These are phyloP conservation scores for Medicago ruthenica DNA, from an alignment of 306 rosid species.

Conservation along the genomic window DNA sequence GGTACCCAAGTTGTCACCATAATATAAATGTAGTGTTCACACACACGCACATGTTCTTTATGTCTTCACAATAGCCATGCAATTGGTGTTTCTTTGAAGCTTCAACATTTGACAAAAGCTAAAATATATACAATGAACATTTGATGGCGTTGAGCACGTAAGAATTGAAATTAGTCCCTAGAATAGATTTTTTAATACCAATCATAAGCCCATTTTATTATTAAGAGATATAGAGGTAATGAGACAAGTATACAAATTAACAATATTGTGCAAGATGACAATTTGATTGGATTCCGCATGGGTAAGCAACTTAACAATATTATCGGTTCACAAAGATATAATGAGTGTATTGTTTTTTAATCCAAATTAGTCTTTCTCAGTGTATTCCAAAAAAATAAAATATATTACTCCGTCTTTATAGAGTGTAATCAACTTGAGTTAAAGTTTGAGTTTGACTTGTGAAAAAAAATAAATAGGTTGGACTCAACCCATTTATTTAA, in stretches of 20 bases:
- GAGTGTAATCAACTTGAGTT: no score
- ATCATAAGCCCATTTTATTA: not conserved
- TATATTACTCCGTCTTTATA: no score
- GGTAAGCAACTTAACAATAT: not conserved
- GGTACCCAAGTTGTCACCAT: no score
- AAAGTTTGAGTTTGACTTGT: no score
- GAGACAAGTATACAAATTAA: conserved; percentile 2
- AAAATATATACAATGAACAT: not conserved
- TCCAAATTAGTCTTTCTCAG: no score
- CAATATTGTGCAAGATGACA: conserved; percentile 7
- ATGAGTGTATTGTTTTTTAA: no score
- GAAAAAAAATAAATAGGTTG: no score
- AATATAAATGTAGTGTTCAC: conserved; percentile 1
- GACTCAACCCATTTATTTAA: no score
- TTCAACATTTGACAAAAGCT: not conserved
- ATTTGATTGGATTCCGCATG: conserved; percentile 26
- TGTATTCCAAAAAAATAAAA: no score
- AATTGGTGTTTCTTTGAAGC: conserved; percentile 23
- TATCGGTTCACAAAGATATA: no score
- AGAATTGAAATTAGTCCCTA: conserved; percentile 1
- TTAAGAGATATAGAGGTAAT: not conserved
- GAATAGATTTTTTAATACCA: not conserved
- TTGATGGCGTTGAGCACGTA: not conserved
- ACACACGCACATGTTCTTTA: conserved; percentile 9
- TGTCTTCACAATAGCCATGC: not conserved